Evolutionary conservation across 768 basidiomycete species (phyloP), one percentile per base, ranked within the genome.

Genomic region (Trametes villosa): DNA sequence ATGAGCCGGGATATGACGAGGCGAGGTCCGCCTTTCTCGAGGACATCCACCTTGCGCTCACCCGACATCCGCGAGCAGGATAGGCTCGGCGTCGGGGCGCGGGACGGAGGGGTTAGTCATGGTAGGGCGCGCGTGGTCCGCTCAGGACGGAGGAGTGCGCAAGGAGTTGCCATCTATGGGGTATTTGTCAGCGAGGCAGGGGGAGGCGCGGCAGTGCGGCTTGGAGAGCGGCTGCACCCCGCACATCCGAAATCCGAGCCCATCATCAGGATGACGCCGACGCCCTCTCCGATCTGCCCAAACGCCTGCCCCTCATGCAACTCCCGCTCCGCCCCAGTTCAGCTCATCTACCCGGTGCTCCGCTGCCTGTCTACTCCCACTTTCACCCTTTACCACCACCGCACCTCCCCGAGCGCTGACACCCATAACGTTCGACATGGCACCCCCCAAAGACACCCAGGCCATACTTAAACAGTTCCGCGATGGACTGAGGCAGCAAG

Each of bases 381-480:
- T 22, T 34, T 24, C 34, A 31, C 50, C 51, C 29, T n/a, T 9
- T 34, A 46, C 33, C 36, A 34, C 27, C 29, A 50, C 55, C 34
- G 30, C 34, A 30, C 20, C 46, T 44, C 59, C 27, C 31, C 2
- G 20, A 8, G n/a, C n/a, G n/a, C n/a, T n/a, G n/a, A n/a, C n/a
- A 41, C 44, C 13, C 38, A 42, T 9, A 53, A 44, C n/a, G 15
- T 18, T 33, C 22, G 4, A 8, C 44, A 72, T 71, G 71, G 49
- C 66, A 24, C 34, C 33, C n/a, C 65, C 67, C 20, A 51, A 53
- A 26, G 49, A 44, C 60, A 64, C 64, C 40, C 45, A 73, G 30
- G 73, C 78, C 49, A 45, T 75, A 3, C 74, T 89, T 52, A 66
- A 74, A 30, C 67, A 73, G 29, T 87, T 91, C 67, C 81, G 86